Evolutionary conservation across 1,284 basidiomycete species (phyloP), one percentile per base, ranked within the genome.

Genomic region (Pterulicium gracile): DNA sequence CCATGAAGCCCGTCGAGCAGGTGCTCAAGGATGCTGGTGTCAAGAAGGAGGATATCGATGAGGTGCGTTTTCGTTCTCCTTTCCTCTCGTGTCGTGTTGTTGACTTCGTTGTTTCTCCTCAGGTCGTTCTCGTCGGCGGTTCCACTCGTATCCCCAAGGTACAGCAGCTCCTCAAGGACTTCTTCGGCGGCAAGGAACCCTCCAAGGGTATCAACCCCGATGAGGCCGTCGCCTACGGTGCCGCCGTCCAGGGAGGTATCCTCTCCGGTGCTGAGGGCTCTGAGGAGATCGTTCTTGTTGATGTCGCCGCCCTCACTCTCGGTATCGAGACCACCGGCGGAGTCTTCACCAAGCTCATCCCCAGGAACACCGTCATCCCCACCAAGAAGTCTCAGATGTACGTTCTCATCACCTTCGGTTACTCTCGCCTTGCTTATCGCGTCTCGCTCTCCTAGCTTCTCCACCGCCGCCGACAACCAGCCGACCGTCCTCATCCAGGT

Each of bases 131-230:
- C 48, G 93, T 98, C 52, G 94, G 94, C 70, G 94, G 94, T 66
- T 98, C 94, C 12, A 97, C 94, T 53, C 91, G 94, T 82, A 98
- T 98, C 58, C 94, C 94, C 66, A 96, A 95, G 76, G 91, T 97
- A 53, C 94, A 97, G 64, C 87, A 94, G 61, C 86, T 98, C 60
- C 79, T 98, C 63, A 90, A 90, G 70, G 90, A 94, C 61, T 94
- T 80, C 74, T 95, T 95, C 62, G 73, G 69, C 56, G 85, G 88
- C 64, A 94, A 90, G 72, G 91, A 94, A 64, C 88, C 88, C 22
- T 88, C 86, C 47, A 90, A 88, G 75, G 86, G 88, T 54, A 92
- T 93, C 66, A 95, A 96, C 76, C 90, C 92, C 45, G 92, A 96
- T 61, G 90, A 94, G 67, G 89, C 89, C 51, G 91, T 95, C 54